These are phyloP conservation scores for Suillus discolor DNA, from an alignment of 768 basidiomycete genomes.

Conservation along the genomic window DNA sequence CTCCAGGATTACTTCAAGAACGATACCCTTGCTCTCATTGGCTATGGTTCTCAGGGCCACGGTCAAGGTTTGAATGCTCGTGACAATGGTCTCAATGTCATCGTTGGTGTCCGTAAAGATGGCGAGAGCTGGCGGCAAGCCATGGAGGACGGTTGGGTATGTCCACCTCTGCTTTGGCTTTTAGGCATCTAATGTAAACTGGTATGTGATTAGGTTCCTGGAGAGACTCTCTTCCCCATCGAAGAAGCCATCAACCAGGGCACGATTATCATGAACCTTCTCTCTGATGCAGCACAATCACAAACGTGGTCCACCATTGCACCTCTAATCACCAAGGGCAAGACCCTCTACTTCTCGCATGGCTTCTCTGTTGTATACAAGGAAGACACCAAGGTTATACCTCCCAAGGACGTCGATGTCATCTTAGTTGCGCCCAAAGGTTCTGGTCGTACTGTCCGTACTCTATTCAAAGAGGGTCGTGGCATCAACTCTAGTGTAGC, in stretches of 20 bases:
- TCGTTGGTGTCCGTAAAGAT: constrained; percentile 95
- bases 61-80: constrained; percentile 99
- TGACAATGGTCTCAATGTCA: constrained; percentile 98
- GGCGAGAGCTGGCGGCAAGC: constrained; percentile 98
- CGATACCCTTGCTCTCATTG: constrained; percentile 98
- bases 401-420: constrained; percentile 94
- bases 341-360: constrained; percentile 99
- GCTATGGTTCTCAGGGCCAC: constrained; percentile 98
- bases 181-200: not conserved
- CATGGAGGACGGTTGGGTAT: constrained; percentile 91
- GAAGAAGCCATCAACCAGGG: constrained; percentile 95
- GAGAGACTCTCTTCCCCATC: constrained; percentile 97
- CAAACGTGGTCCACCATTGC: constrained; percentile 89
- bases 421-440: constrained; percentile 99
- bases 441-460: constrained; percentile 97
- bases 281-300: constrained; percentile 98
- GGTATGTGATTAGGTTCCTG: constrained; percentile 65
- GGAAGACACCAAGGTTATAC: constrained; percentile 92
- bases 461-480: constrained; percentile 99
- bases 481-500: constrained; percentile 96
- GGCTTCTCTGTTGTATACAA: constrained; percentile 99
- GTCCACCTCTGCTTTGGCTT: constrained; percentile 23
- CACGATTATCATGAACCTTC: constrained; percentile 99
- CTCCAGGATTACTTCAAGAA: constrained; percentile 99
- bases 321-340: constrained; percentile 98